phyloP scores from a whole-genome alignment of 768 basidiomycete species.

The Leccinum pellstonianum region DNA sequence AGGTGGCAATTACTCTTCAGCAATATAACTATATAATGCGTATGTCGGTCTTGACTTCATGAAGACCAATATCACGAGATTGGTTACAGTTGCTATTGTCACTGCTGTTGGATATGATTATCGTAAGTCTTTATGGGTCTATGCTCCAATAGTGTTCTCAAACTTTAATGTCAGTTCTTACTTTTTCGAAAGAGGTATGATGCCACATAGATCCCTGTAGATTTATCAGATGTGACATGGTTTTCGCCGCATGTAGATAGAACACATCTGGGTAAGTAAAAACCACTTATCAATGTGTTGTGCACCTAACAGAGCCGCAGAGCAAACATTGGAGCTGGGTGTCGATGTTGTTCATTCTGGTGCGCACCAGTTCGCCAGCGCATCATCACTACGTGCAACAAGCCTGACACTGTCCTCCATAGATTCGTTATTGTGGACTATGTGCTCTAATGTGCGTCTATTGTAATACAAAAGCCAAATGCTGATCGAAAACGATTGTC shows the following conservation, averaged over 20 bases:
- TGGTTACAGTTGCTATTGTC: neutral
- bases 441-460: neutral
- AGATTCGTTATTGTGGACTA: neutral
- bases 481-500: neutral
- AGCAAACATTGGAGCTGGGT: slow-evolving; percentile 3
- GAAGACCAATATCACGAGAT: neutral
- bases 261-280: slow-evolving; percentile 8
- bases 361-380: neutral
- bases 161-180: neutral
- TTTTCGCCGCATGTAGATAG: neutral
- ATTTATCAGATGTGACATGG: neutral
- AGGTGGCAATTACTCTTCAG: neutral
- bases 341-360: slow-evolving; percentile 1
- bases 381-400: too few relatives aligned
- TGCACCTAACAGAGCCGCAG: neutral
- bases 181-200: neutral
- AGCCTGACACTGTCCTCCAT: neutral
- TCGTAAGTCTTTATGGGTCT: neutral
- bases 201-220: neutral
- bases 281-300: too few relatives aligned
- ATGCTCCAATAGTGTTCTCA: neutral
- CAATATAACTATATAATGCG: neutral
- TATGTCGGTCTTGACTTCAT: neutral
- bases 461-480: too few relatives aligned
- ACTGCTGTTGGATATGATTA: neutral